Conservation (phyloP, 306 rosid species). For the Citrullus mucosospermus region DNA sequence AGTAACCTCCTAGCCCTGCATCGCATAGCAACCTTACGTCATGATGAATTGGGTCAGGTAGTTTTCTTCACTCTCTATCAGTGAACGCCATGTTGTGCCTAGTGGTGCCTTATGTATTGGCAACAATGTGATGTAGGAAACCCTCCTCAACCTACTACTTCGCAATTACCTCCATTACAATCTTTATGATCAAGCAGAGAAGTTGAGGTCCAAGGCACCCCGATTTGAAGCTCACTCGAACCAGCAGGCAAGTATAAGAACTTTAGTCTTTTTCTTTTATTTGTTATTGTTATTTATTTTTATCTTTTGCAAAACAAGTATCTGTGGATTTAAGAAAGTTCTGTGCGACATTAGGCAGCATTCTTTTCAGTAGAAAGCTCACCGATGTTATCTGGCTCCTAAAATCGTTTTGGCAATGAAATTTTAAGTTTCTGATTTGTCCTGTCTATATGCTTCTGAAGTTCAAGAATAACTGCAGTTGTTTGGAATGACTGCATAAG, state of each 20-base stretch:
- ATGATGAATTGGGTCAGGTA: conserved; percentile 99
- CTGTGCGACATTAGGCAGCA: background rate
- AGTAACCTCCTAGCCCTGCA: conserved; percentile 87
- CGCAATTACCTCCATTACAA: conserved; percentile 95
- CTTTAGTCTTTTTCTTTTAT: background rate
- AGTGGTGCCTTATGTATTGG: conserved; percentile 14
- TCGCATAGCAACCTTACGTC: conserved; percentile 81
- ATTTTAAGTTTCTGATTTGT: background rate
- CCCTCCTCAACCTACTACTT: conserved; percentile 86
- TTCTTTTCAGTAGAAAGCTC: background rate
- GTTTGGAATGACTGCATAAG: background rate
- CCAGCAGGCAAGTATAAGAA: conserved; percentile 54
- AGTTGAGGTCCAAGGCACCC: conserved; percentile 97
- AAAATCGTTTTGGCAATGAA: background rate
- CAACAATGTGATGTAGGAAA: conserved; percentile 55
- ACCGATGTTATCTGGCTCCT: background rate
- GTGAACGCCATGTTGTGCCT: background rate
- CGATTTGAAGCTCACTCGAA: conserved; percentile 98
- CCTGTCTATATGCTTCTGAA: background rate
- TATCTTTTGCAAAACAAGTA: background rate
- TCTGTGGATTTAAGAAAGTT: background rate
- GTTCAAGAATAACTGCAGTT: background rate
- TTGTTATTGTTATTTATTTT: background rate
- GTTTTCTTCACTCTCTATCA: conserved; percentile 8
- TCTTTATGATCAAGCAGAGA: conserved; percentile 90